These are phyloP conservation scores for Blastomyces gilchristii DNA, from an alignment of 2,329 filamentous ascomycete species.

Conservation along the genomic window DNA sequence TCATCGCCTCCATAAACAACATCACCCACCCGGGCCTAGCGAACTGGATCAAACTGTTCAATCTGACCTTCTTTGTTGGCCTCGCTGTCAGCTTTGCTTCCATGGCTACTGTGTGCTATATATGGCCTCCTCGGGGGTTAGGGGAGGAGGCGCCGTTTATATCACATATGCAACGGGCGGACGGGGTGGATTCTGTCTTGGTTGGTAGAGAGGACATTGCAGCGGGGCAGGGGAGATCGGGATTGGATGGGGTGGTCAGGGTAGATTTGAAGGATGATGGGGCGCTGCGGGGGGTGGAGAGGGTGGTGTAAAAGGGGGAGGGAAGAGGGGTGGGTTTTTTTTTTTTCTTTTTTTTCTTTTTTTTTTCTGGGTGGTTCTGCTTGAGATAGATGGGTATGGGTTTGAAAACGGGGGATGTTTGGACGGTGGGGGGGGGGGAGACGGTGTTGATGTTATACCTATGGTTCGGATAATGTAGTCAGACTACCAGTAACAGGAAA, in stretches of 20 bases:
- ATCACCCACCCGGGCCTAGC: constrained; percentile 8
- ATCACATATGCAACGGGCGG: background rate
- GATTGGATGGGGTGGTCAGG: background rate
- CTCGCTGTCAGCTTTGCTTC: constrained; percentile 17
- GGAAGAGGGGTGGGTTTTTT: background rate
- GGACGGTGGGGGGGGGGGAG: too few species aligned
- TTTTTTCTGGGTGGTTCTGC: too few species aligned
- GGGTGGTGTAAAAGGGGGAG: background rate
- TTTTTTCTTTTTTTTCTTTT: background rate
- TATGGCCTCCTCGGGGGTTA: constrained; percentile 17
- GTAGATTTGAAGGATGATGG: background rate
- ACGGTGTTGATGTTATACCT: too few species aligned
- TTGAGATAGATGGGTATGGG: too few species aligned
- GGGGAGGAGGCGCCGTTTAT: constrained; percentile 17
- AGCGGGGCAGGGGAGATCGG: background rate
- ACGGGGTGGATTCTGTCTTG: background rate
- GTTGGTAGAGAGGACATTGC: background rate
- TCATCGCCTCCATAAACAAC: constrained; percentile 17
- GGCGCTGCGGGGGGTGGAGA: background rate
- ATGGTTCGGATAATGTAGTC: too few species aligned
- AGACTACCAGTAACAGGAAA: too few species aligned
- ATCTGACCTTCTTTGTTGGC: constrained; percentile 20
- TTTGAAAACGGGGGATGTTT: too few species aligned
- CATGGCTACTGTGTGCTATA: constrained; percentile 13
- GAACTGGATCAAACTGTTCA: constrained; percentile 19